Evolutionary conservation across 2,329 filamentous ascomycete species (phyloP).

Genomic region (Xylariaceae sp.): DNA sequence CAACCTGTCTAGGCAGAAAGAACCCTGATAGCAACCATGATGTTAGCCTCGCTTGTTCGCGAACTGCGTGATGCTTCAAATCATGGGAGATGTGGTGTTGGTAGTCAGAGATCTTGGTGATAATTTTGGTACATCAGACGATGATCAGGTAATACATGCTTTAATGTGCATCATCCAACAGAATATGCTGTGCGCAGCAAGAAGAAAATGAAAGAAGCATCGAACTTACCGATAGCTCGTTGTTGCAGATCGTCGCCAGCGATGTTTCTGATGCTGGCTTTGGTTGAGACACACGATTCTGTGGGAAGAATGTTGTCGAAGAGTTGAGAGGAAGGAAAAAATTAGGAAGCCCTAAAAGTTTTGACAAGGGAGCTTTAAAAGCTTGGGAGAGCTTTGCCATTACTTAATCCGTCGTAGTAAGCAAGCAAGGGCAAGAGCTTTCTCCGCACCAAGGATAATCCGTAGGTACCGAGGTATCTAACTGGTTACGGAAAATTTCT

Average conservation of each 20-base stretch:
- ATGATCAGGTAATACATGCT: constrained; percentile 57
- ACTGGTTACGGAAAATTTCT: constrained; percentile 1
- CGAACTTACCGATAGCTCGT: constrained; percentile 5
- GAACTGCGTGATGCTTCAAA: constrained; percentile 10
- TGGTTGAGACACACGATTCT: not conserved
- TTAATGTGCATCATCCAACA: constrained; percentile 44
- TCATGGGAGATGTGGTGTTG: constrained; percentile 27
- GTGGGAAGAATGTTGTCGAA: not conserved
- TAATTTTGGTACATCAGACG: constrained; percentile 51
- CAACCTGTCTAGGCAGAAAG: not conserved
- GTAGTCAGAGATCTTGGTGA: constrained; percentile 68
- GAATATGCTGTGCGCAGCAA: constrained; percentile 36
- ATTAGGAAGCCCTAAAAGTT: constrained; percentile 1
- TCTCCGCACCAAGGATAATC: too few species aligned
- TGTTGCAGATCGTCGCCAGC: not conserved
- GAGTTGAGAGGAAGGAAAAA: not conserved
- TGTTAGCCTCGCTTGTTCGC: constrained; percentile 12
- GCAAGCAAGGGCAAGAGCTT: too few species aligned
- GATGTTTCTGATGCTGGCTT: constrained; percentile 4
- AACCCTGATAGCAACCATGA: constrained; percentile 1
- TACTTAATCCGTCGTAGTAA: too few species aligned
- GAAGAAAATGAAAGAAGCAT: not conserved
- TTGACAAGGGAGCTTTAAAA: not conserved
- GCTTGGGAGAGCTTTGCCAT: too few species aligned
- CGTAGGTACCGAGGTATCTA: too few species aligned